Conservation (phyloP, 2,329 filamentous ascomycete genomes). For the Erysiphe pulchra region DNA sequence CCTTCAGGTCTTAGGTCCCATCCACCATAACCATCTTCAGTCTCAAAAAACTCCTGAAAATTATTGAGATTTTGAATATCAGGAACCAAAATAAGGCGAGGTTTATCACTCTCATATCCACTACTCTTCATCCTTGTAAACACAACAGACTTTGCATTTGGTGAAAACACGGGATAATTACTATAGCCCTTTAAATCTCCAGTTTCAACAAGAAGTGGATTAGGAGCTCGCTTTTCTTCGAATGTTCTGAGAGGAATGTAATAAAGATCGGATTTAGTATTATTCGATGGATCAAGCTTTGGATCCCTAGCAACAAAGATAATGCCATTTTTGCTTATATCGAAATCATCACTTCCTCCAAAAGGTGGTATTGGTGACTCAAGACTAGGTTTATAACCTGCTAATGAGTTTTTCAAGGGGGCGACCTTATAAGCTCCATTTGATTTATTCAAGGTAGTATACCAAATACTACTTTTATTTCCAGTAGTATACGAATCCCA, state of each 20-base stretch:
- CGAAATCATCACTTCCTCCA: conserved; percentile 58
- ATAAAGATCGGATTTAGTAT: conserved; percentile 67
- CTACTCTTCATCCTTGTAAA: conserved; percentile 56
- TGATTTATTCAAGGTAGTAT: conserved; percentile 28
- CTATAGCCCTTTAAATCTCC: conserved; percentile 37
- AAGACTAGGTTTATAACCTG: conserved; percentile 17
- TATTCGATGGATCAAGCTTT: conserved; percentile 39
- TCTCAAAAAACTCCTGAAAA: conserved; percentile 35
- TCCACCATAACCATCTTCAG: conserved; percentile 32
- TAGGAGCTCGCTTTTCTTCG: conserved; percentile 22
- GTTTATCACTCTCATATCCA: conserved; percentile 62
- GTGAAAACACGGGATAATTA: conserved; percentile 44
- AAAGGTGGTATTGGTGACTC: conserved; percentile 53
- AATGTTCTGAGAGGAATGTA: conserved; percentile 39
- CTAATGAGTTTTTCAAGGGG: conserved; percentile 36
- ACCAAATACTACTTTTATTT: conserved; percentile 48
- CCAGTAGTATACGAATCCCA: conserved; percentile 56
- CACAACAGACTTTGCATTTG: conserved; percentile 40
- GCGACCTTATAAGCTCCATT: conserved; percentile 13
- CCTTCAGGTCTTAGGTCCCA: conserved; percentile 33
- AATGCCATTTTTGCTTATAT: conserved; percentile 38
- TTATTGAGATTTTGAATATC: conserved; percentile 30
- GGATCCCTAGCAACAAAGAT: conserved; percentile 57
- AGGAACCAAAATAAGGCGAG: conserved; percentile 36
- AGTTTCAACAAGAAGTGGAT: conserved; percentile 28